These are phyloP conservation scores for Avena eriantha DNA, from an alignment of 176 grass and related monocot genomes.

Conservation along the genomic window DNA sequence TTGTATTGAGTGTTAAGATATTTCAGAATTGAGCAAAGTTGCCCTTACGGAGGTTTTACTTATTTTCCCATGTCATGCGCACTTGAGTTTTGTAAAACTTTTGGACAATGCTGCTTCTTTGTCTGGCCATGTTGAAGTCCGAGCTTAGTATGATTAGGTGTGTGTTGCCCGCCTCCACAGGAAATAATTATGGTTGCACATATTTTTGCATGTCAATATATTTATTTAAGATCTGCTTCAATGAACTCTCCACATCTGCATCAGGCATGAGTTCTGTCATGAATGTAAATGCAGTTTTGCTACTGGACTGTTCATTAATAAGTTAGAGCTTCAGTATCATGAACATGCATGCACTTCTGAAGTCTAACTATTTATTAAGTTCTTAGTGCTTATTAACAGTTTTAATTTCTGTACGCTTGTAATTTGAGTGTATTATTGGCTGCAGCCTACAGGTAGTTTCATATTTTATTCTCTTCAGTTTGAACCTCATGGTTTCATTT, in stretches of 20 bases:
- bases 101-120: neutral
- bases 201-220: neutral
- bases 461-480: too few species aligned
- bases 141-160: neutral
- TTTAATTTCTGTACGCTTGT: too few species aligned
- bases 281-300: neutral
- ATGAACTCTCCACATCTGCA: neutral
- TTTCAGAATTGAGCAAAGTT: neutral
- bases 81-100: neutral
- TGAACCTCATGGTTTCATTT: too few species aligned
- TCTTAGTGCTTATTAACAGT: too few species aligned
- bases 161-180: neutral
- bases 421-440: too few species aligned
- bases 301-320: neutral
- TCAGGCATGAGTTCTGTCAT: neutral
- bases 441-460: too few species aligned
- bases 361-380: too few species aligned
- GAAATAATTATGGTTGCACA: neutral
- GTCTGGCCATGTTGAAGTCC: neutral
- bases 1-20: neutral
- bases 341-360: neutral
- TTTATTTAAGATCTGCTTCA: neutral
- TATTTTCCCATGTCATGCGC: neutral
- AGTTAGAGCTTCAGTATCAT: neutral
- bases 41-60: neutral